Percentiles rank a stretch among this genome's conserved stretches.
Conservation (phyloP, 2,329 filamentous ascomycete genomes). For the Penicillium hesseltinei region DNA sequence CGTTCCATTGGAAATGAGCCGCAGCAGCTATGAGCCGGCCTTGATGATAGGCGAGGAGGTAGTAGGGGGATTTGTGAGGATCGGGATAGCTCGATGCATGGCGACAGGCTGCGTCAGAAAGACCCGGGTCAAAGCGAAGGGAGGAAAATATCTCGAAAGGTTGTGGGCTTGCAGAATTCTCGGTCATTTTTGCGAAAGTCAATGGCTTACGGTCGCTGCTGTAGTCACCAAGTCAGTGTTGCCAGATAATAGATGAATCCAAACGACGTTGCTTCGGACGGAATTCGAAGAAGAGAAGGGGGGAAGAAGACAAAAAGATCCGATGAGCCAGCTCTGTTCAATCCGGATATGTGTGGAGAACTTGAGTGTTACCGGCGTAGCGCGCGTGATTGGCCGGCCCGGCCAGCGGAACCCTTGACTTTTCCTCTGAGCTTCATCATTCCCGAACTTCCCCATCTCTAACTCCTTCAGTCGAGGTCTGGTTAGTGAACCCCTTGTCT, state of each 20-base stretch:
- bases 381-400: constrained; percentile 33
- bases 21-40: constrained; percentile 69
- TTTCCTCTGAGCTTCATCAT: constrained; percentile 34
- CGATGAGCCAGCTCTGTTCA: constrained; percentile 3
- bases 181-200: constrained; percentile 15
- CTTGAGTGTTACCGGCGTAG: constrained; percentile 13
- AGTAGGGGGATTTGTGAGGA: constrained; percentile 60
- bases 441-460: constrained; percentile 28
- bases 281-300: constrained; percentile 12
- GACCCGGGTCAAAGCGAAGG: constrained; percentile 65
- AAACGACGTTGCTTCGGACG: background rate
- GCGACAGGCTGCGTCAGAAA: constrained; percentile 42
- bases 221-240: constrained; percentile 9
- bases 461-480: constrained; percentile 27
- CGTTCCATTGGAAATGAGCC: constrained; percentile 49
- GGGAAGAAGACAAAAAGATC: constrained; percentile 15
- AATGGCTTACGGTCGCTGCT: constrained; percentile 24
- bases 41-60: constrained; percentile 75
- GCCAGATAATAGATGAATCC: background rate
- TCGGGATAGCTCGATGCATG: constrained; percentile 36
- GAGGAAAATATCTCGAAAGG: constrained; percentile 67
- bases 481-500: constrained; percentile 16
- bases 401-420: constrained; percentile 33
- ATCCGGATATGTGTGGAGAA: constrained; percentile 22
- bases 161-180: background rate